A percentile compares a stretch with the other conserved stretches of the same genome.
Conservation (phyloP, 257 asterid genomes). For the Leonotis leonurus region DNA sequence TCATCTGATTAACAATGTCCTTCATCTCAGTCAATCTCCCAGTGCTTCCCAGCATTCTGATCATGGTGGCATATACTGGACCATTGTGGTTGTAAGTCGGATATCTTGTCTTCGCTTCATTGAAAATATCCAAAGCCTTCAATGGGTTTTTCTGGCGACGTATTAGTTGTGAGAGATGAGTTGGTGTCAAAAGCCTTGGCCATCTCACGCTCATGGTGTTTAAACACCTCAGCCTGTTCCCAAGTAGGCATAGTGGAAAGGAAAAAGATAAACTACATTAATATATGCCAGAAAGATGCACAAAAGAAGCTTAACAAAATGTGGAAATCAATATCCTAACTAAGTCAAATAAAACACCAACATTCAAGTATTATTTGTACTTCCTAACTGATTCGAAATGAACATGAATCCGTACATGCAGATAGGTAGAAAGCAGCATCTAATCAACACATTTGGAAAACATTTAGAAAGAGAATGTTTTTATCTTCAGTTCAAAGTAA, state of each 20-base stretch:
- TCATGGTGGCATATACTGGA: slow-evolving; percentile 67
- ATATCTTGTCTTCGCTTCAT: slow-evolving; percentile 52
- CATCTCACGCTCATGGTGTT: slow-evolving; percentile 58
- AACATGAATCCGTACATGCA: no score
- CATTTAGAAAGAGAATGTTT: no score
- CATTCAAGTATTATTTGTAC: no score
- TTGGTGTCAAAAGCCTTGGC: slow-evolving; percentile 76
- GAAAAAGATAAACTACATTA: background rate
- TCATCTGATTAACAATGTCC: slow-evolving; percentile 55
- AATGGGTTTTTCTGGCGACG: slow-evolving; percentile 67
- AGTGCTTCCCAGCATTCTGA: slow-evolving; percentile 52
- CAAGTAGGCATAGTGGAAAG: background rate
- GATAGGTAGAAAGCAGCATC: no score
- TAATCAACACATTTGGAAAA: no score
- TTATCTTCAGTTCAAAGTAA: no score
- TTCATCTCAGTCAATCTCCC: slow-evolving; percentile 69
- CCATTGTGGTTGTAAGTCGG: slow-evolving; percentile 75
- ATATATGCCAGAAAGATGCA: background rate
- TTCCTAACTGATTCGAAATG: no score
- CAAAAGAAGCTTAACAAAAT: background rate
- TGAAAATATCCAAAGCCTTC: slow-evolving; percentile 68
- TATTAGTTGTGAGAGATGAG: slow-evolving; percentile 62
- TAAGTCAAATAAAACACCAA: background rate
- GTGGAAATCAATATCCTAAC: background rate
- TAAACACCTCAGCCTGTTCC: slow-evolving; percentile 10